phyloP scores from a whole-genome alignment of 805 yeast species.

The Pichia thaimueangensis region DNA sequence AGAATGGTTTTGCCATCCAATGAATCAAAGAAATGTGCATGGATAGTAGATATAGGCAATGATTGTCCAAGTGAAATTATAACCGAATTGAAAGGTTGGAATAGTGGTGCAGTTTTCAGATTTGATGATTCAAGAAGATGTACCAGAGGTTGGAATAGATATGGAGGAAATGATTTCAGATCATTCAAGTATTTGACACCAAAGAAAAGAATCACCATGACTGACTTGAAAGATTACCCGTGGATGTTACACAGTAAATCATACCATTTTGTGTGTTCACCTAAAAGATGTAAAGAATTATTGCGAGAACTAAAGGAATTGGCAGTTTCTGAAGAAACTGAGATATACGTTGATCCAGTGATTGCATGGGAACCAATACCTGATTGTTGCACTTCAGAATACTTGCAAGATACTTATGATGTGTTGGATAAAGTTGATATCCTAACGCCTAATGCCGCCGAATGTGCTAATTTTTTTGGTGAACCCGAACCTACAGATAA shows the following conservation, averaged over 20 bases:
- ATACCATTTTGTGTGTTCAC: constrained; percentile 71
- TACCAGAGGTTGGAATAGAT: constrained; percentile 76
- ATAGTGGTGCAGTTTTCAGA: constrained; percentile 53
- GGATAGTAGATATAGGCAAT: constrained; percentile 72
- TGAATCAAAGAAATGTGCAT: constrained; percentile 39
- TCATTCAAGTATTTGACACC: constrained; percentile 56
- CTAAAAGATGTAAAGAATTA: constrained; percentile 50
- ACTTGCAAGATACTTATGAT: constrained; percentile 32
- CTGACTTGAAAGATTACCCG: constrained; percentile 42
- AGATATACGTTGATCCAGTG: constrained; percentile 26
- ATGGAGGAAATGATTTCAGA: constrained; percentile 56
- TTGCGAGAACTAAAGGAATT: constrained; percentile 28
- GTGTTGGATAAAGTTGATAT: constrained; percentile 46
- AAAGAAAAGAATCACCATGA: constrained; percentile 50
- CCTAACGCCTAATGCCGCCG: constrained; percentile 80
- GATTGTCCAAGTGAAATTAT: constrained; percentile 59
- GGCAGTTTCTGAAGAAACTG: not conserved
- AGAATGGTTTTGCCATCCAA: constrained; percentile 42
- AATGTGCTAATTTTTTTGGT: constrained; percentile 63
- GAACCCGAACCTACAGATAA: constrained; percentile 36
- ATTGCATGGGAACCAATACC: constrained; percentile 88
- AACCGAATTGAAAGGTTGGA: constrained; percentile 49
- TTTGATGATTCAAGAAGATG: constrained; percentile 49
- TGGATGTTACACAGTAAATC: constrained; percentile 37
- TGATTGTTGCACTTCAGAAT: constrained; percentile 53